A percentile compares a stretch with the other conserved stretches of the same genome.
Conservation (phyloP, 148 eudicot genomes). For the Amaranthus cruentus region DNA sequence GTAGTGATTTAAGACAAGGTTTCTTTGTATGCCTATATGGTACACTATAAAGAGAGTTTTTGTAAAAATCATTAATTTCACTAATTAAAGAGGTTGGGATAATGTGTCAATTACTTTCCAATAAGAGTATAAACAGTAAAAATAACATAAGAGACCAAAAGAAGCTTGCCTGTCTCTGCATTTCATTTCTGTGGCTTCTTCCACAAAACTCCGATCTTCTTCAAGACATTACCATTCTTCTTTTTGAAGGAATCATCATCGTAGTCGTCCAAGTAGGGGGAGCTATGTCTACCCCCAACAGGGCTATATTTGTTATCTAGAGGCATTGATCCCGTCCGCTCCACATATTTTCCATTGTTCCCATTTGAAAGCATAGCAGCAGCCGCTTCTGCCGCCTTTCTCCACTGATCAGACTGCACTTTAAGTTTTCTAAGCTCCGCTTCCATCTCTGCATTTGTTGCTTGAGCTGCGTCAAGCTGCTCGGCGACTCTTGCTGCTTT, state of each 20-base stretch:
- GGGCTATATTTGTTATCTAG: conserved; percentile 51
- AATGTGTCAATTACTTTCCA: too few species aligned
- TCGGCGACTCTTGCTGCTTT: conserved; percentile 50
- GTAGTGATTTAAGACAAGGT: too few species aligned
- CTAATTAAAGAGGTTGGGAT: too few species aligned
- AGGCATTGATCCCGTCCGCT: conserved; percentile 61
- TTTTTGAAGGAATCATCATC: conserved; percentile 73
- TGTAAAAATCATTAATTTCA: too few species aligned
- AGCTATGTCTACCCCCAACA: conserved; percentile 30
- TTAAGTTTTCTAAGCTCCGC: conserved; percentile 73
- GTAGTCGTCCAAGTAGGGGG: conserved; percentile 47
- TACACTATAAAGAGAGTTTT: too few species aligned
- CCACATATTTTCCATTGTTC: conserved; percentile 54
- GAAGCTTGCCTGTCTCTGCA: conserved; percentile 15
- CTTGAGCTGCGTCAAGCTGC: conserved; percentile 61
- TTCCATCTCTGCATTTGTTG: conserved; percentile 58
- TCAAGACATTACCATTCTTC: conserved; percentile 72
- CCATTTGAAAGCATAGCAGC: conserved; percentile 71
- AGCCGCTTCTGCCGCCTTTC: conserved; percentile 97
- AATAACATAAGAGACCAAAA: not conserved
- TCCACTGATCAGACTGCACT: conserved; percentile 87
- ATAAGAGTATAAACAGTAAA: not conserved
- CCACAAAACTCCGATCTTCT: conserved; percentile 82
- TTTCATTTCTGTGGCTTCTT: conserved; percentile 71
- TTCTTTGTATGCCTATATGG: too few species aligned